Percentiles rank a stretch among this genome's conserved stretches.
Evolutionary conservation across 495 filamentous ascomycete genomes (phyloP).

Genomic region (Lophiotrema nucula): DNA sequence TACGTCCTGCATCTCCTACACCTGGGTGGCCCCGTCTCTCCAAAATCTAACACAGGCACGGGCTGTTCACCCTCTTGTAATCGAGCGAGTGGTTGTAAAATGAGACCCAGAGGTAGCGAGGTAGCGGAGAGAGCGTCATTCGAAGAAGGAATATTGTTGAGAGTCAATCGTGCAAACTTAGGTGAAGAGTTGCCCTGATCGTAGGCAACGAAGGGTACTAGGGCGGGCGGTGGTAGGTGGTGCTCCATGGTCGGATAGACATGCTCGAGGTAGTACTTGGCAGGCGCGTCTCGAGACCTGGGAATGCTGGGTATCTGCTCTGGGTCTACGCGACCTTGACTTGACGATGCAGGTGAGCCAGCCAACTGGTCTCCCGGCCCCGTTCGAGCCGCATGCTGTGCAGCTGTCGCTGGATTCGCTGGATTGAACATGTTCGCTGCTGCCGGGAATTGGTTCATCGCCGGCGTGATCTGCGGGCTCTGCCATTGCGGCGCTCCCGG

Average conservation of each 20-base stretch:
- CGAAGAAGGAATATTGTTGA: slow-evolving; percentile 87
- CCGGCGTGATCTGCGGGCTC: slow-evolving; percentile 54
- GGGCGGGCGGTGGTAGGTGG: slow-evolving; percentile 82
- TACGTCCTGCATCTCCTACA: slow-evolving; percentile 94
- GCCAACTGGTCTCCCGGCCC: slow-evolving; percentile 35
- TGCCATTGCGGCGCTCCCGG: slow-evolving; percentile 43
- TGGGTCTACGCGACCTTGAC: slow-evolving; percentile 78
- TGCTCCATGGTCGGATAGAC: slow-evolving; percentile 93
- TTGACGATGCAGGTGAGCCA: slow-evolving; percentile 42
- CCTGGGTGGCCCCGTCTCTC: slow-evolving; percentile 83
- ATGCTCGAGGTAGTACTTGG: slow-evolving; percentile 80
- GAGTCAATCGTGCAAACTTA: slow-evolving; percentile 83
- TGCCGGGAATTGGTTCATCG: slow-evolving; percentile 60
- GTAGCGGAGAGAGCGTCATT: slow-evolving; percentile 77
- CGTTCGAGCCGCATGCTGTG: slow-evolving; percentile 58
- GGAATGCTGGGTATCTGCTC: slow-evolving; percentile 94
- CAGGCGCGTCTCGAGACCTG: slow-evolving; percentile 72
- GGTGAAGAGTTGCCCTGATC: slow-evolving; percentile 98
- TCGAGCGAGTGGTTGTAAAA: slow-evolving; percentile 85
- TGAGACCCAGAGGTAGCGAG: slow-evolving; percentile 77
- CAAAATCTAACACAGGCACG: slow-evolving; percentile 93
- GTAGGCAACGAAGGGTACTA: slow-evolving; percentile 84
- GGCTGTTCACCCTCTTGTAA: slow-evolving; percentile 81
- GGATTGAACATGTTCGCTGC: slow-evolving; percentile 59
- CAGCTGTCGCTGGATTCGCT: slow-evolving; percentile 49